Evolutionary conservation across 306 rosid genomes (phyloP), one percentile per base, ranked within the genome.

Genomic region (Cicer pinnatifidum): DNA sequence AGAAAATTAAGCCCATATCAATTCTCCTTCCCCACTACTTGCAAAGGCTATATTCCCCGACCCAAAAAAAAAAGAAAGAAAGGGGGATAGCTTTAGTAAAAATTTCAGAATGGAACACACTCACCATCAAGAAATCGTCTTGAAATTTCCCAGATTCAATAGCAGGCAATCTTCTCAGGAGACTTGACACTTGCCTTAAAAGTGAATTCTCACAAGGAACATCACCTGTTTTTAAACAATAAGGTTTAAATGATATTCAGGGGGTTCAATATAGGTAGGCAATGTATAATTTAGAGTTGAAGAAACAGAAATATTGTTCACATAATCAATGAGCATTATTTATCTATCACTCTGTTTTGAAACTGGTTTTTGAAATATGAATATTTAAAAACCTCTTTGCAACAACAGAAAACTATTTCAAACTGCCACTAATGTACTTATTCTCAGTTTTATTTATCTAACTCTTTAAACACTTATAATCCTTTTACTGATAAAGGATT

Each of bases 41-140:
- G 74, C 58, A 67, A 52, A 51, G 51, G 66, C 66, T 28, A 43
- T 44, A 45, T 54, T 79, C 11, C 28, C 20, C 4, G 9, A 51
- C 59, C 50, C 52, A n/a, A 3, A 0, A 17, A 12, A 13, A 3
- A 5, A 8, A 4, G 19, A 6, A 12, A 13, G 3, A 7, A 8
- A 4, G 5, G 44, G 37, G 33, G 5, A 12, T 52, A 38, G 45
- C 67, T 8, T 67, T 72, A 57, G 59, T 66, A 57, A 51, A 80
- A 57, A 20, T 70, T 45, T 50, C 28, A 81, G 37, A 75, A 62
- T 60, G 33, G 58, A 73, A 75, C 17, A 70, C 63, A 76, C 97
- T 86, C 61, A 94, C 99, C 95, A 87, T 94, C 86, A 94, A 87
- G 86, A 94, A 91, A 84, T 91, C 96, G 73, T 91, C 97, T 82